A percentile compares a stretch with the other conserved stretches of the same genome.
Conservation (phyloP, 768 basidiomycete genomes). For the Termitomyces heimii region DNA sequence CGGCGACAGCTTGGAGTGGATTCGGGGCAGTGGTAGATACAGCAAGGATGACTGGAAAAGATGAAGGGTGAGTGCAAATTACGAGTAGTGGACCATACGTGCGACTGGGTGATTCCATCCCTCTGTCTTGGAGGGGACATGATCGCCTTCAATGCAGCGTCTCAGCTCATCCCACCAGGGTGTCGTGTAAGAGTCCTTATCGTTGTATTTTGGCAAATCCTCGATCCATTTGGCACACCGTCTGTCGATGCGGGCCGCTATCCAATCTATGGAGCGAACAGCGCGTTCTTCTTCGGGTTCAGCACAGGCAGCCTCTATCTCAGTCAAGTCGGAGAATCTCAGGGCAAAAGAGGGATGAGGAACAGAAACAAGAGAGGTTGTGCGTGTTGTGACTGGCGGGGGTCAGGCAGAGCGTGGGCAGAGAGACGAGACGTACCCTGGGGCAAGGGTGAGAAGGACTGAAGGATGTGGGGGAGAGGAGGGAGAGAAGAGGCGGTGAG, state of each 20-base stretch:
- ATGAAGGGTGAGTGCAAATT: constrained; percentile 8
- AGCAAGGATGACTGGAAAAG: constrained; percentile 63
- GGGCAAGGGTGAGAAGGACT: constrained; percentile 80
- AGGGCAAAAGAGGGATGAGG: constrained; percentile 68
- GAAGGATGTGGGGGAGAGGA: constrained; percentile 65
- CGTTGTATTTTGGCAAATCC: constrained; percentile 45
- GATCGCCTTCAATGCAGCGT: constrained; percentile 72
- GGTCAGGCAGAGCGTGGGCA: not conserved
- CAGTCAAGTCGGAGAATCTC: constrained; percentile 70
- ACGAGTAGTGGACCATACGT: constrained; percentile 40
- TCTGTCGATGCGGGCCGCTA: constrained; percentile 61
- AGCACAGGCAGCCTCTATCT: constrained; percentile 67
- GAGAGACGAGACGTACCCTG: constrained; percentile 46
- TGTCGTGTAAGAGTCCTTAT: constrained; percentile 38
- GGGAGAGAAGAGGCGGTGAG: constrained; percentile 57
- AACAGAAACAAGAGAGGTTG: constrained; percentile 64
- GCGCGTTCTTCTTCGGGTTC: constrained; percentile 81
- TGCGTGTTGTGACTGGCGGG: constrained; percentile 67
- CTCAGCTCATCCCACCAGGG: constrained; percentile 90
- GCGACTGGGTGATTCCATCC: constrained; percentile 88
- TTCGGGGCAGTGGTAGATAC: constrained; percentile 81
- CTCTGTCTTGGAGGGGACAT: constrained; percentile 63
- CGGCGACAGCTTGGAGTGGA: constrained; percentile 72
- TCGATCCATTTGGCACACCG: constrained; percentile 68
- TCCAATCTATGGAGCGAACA: constrained; percentile 81